Percentiles rank a stretch among this genome's conserved stretches.
Conservation (phyloP, 306 rosid species). For the Medicago ruthenica region DNA sequence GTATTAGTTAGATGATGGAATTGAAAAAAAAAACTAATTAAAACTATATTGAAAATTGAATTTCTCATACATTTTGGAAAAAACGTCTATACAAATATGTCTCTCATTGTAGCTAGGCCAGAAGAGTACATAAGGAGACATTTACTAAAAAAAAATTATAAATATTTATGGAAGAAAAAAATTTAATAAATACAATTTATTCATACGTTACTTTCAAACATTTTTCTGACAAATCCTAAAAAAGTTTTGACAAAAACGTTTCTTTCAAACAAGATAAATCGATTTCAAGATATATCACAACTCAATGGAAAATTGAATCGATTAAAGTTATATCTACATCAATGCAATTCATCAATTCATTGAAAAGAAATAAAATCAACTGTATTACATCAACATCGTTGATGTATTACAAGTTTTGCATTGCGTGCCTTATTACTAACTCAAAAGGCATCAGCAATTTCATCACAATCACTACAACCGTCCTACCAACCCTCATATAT, state of each 20-base stretch:
- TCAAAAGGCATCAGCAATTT: constrained; percentile 31
- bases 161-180: neutral
- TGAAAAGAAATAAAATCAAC: neutral
- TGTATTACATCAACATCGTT: constrained; percentile 21
- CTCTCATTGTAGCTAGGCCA: no score
- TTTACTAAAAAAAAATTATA: neutral
- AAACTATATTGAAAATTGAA: no score
- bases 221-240: no score
- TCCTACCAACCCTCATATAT: no score
- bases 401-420: constrained; percentile 15
- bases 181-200: neutral
- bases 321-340: neutral
- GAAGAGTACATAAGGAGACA: no score
- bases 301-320: neutral
- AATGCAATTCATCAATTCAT: neutral
- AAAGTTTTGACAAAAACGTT: no score
- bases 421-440: constrained; percentile 44
- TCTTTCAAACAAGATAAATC: neutral
- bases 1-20: no score
- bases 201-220: neutral
- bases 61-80: no score
- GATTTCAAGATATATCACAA: neutral
- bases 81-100: no score
- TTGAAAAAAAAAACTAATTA: no score
- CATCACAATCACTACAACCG: constrained; percentile 9